Evolutionary conservation across 2,329 filamentous ascomycete species (phyloP), one percentile per base, ranked within the genome.

Genomic region (Cadophora sp.): DNA sequence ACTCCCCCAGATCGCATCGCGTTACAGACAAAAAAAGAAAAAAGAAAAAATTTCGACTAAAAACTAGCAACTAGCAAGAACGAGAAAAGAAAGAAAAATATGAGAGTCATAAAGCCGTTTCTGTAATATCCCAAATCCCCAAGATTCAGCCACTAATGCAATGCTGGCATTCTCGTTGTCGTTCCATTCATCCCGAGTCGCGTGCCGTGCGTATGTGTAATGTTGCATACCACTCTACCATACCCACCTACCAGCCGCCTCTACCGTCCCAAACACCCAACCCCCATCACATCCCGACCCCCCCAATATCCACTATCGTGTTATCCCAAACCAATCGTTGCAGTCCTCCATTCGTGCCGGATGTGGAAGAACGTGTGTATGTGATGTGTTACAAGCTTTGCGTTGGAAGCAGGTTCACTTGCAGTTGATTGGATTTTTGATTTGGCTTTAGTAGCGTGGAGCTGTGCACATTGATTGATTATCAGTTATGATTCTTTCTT

Each of bases 401-500:
- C 68, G 68, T 66, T 66, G 36, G 62, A 70, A 63, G 70, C 69
- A 72, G 72, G 62, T n/a, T 75, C 70, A 72, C 71, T 72, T 72
- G 72, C 69, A 73, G 67, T 60, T 33, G 47, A 8, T 55, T 30
- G 27, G 45, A 47, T 47, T 33, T 9, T 16, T 30, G 27, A 30
- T 30, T 30, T 8, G 11, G 55, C 53, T 65, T 71, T 74, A 72
- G 53, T 73, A 64, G 65, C 71, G 73, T 63, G 62, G 65, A 73
- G 72, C 74, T 76, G 68, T 72, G 65, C 69, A 71, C 71, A 71
- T 59, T 50, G 62, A 61, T 43, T 56, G 68, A 71, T 67, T 60
- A 76, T 76, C 72, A 76, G 75, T 75, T 72, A 72, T 73, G 36
- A 71, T 75, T 76, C 73, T 73, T 70, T 68, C 68, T 61, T 56